phyloP scores from a whole-genome alignment of 441 rosid genomes.

The Adansonia grandidieri region DNA sequence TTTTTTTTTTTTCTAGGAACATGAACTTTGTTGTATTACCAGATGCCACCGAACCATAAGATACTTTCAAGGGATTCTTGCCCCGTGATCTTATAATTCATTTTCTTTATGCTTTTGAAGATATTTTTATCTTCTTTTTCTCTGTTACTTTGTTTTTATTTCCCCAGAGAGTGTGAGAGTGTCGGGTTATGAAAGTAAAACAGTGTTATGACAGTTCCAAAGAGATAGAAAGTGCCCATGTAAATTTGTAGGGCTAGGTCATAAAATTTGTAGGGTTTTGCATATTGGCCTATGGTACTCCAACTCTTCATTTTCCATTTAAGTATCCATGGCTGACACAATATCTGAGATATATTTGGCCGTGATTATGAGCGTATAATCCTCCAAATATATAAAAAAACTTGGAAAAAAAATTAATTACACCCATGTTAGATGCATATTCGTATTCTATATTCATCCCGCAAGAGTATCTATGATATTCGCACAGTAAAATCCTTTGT shows the following conservation, averaged over 20 bases:
- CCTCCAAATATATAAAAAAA: neutral
- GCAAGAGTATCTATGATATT: neutral
- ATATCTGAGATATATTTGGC: neutral
- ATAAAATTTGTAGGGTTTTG: constrained; percentile 21
- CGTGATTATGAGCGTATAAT: no score
- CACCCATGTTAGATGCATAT: neutral
- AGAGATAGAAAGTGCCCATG: constrained; percentile 9
- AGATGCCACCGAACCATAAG: constrained; percentile 40
- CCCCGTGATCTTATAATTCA: constrained; percentile 61
- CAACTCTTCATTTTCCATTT: neutral
- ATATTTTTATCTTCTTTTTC: constrained; percentile 15
- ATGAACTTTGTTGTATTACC: constrained; percentile 31
- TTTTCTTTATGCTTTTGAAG: constrained; percentile 31
- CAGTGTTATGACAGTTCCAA: constrained; percentile 36
- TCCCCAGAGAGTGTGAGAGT: constrained; percentile 34
- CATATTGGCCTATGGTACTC: neutral
- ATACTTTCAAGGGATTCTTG: constrained; percentile 55
- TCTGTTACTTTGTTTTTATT: constrained; percentile 23
- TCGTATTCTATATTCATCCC: neutral
- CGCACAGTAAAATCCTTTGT: constrained; percentile 17
- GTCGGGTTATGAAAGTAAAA: constrained; percentile 41
- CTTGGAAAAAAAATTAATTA: neutral
- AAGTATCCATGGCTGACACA: neutral
- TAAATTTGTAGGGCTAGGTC: constrained; percentile 16
- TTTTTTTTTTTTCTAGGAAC: constrained; percentile 30